Conservation (phyloP, 2,329 filamentous ascomycete species). For the Ascochyta lentis region DNA sequence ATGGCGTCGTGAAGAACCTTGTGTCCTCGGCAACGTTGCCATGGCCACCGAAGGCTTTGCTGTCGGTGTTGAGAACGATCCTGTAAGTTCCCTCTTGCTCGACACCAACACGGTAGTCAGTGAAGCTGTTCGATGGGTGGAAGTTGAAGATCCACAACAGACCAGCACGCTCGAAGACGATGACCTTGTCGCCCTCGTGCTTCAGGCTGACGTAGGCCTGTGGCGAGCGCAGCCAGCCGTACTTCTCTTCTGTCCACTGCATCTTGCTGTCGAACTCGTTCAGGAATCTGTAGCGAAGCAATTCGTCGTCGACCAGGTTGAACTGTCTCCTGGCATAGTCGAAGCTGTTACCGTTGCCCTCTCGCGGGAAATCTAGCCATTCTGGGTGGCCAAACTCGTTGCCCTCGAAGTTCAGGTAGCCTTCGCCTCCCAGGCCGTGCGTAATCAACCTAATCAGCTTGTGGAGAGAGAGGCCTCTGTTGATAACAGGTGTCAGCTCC, state of each 20-base stretch:
- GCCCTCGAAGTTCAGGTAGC: slow-evolving; percentile 97
- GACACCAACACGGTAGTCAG: slow-evolving; percentile 90
- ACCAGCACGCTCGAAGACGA: slow-evolving; percentile 92
- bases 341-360: slow-evolving; percentile 90
- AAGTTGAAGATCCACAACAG: slow-evolving; percentile 97
- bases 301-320: slow-evolving; percentile 84
- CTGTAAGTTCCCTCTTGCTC: slow-evolving; percentile 85
- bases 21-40: slow-evolving; percentile 79
- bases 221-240: slow-evolving; percentile 84
- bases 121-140: slow-evolving; percentile 81
- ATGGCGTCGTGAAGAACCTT: slow-evolving; percentile 88
- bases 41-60: slow-evolving; percentile 78
- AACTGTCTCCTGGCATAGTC: slow-evolving; percentile 94
- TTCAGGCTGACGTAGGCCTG: slow-evolving; percentile 95
- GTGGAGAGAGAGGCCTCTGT: slow-evolving; percentile 89
- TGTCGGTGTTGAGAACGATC: slow-evolving; percentile 84
- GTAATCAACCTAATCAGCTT: slow-evolving; percentile 98
- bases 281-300: slow-evolving; percentile 88
- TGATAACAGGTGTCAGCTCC: slow-evolving; percentile 85
- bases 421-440: slow-evolving; percentile 89
- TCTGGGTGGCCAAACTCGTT: slow-evolving; percentile 99
- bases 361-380: slow-evolving; percentile 97
- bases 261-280: slow-evolving; percentile 94
- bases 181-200: slow-evolving; percentile 90
- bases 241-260: slow-evolving; percentile 86